Conservation (phyloP, 2,329 filamentous ascomycete genomes). For the Diaporthe ilicicola region DNA sequence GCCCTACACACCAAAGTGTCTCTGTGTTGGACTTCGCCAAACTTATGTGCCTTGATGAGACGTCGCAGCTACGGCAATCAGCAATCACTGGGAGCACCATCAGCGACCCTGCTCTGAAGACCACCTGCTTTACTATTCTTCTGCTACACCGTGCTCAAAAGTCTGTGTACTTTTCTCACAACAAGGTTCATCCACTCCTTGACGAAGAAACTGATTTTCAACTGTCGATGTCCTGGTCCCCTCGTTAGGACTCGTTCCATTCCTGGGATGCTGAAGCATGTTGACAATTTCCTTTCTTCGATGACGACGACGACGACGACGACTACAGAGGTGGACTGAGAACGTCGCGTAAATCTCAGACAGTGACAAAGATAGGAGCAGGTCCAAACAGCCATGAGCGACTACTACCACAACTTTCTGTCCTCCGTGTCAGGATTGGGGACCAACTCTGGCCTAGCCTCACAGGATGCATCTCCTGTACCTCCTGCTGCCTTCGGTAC, state of each 20-base stretch:
- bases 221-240: neutral
- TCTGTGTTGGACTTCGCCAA: neutral
- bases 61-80: conserved; percentile 3
- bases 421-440: conserved; percentile 59
- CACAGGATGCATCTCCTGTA: conserved; percentile 50
- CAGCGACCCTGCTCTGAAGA: neutral
- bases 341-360: neutral
- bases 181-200: neutral
- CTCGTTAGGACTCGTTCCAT: conserved; percentile 5
- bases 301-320: neutral
- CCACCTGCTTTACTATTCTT: neutral
- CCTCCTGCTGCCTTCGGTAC: conserved; percentile 43
- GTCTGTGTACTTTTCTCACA: neutral
- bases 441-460: conserved; percentile 29
- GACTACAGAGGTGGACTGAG: neutral
- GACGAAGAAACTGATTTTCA: neutral
- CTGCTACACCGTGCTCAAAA: neutral
- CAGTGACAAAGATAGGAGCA: neutral
- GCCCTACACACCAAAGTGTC: neutral
- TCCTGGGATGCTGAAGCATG: neutral
- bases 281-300: neutral
- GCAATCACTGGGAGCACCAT: neutral
- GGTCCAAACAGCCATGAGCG: conserved; percentile 54
- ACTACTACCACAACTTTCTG: conserved; percentile 65
- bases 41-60: neutral